A percentile compares a stretch with the other conserved stretches of the same genome.
These are phyloP conservation scores for Angomonas ambiguus DNA, from an alignment of 208 protist species.

Conservation along the genomic window DNA sequence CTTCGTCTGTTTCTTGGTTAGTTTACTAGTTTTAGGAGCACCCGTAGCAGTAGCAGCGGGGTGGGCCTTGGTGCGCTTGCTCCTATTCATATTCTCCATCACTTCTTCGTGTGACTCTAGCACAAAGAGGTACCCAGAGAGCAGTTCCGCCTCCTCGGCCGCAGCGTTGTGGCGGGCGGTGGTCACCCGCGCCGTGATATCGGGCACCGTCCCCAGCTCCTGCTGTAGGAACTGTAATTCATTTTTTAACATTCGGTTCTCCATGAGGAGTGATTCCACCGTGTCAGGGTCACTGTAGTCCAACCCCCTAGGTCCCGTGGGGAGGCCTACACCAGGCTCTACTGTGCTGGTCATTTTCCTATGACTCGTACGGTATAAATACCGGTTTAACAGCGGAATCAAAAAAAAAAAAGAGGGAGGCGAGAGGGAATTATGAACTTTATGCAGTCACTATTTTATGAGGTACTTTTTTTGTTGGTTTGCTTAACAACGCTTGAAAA, in stretches of 20 bases:
- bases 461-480: no score
- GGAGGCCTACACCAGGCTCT: neutral
- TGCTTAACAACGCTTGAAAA: no score
- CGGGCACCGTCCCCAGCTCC: conserved; percentile 25
- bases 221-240: conserved; percentile 46
- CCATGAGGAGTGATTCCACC: conserved; percentile 18
- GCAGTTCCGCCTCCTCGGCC: conserved; percentile 33
- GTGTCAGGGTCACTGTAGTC: neutral
- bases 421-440: conserved; percentile 5
- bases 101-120: conserved; percentile 9
- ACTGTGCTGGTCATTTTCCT: neutral
- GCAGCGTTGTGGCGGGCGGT: conserved; percentile 40
- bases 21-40: no score
- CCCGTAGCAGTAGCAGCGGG: neutral
- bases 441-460: no score
- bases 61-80: neutral
- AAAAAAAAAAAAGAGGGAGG: conserved; percentile 1
- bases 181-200: conserved; percentile 41
- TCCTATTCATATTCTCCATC: neutral
- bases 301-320: neutral
- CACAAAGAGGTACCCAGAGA: conserved; percentile 40
- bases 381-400: no score
- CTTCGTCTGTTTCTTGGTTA: no score
- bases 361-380: neutral
- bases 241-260: conserved; percentile 32